Evolutionary conservation across 192 early-diverging fungal species (phyloP).

Genomic region (Podila clonocystis): DNA sequence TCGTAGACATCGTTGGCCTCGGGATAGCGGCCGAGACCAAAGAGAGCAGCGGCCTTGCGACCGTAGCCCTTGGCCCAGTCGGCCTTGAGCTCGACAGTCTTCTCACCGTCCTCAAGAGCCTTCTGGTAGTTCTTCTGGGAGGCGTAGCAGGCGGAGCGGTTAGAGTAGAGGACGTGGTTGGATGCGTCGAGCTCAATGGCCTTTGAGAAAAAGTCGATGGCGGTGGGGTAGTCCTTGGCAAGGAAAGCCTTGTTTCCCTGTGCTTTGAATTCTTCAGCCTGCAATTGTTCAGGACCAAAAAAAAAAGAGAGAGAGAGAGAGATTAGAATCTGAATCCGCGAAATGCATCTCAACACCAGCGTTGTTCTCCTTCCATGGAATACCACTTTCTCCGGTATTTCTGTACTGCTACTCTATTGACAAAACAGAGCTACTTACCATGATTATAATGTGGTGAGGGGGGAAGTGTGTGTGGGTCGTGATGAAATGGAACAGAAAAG

Average conservation of each 20-base stretch:
- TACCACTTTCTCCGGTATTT: too few relatives aligned
- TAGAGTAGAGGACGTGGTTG: conserved; percentile 95
- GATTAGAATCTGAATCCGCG: too few relatives aligned
- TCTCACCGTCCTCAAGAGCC: conserved; percentile 86
- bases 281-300: not conserved
- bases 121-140: conserved; percentile 80
- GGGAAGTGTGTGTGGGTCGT: too few relatives aligned
- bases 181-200: conserved; percentile 87
- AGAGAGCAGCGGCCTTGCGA: conserved; percentile 89
- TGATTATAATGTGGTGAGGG: too few relatives aligned
- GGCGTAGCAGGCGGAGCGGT: conserved; percentile 88
- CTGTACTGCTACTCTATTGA: too few relatives aligned
- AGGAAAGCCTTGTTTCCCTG: conserved; percentile 89
- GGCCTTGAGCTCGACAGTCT: conserved; percentile 83
- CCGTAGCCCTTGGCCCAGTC: conserved; percentile 92
- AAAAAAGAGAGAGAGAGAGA: too few relatives aligned
- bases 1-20: conserved; percentile 85
- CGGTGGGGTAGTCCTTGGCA: conserved; percentile 77
- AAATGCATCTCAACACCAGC: too few relatives aligned
- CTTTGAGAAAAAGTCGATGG: conserved; percentile 81
- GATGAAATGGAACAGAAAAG: too few relatives aligned
- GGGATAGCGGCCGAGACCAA: conserved; percentile 71
- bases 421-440: too few relatives aligned
- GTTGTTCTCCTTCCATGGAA: too few relatives aligned
- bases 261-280: conserved; percentile 56